Percentiles rank a stretch among this genome's conserved stretches.
These are phyloP conservation scores for Vaccinium macrocarpon DNA, from an alignment of 148 eudicot species.

Conservation along the genomic window DNA sequence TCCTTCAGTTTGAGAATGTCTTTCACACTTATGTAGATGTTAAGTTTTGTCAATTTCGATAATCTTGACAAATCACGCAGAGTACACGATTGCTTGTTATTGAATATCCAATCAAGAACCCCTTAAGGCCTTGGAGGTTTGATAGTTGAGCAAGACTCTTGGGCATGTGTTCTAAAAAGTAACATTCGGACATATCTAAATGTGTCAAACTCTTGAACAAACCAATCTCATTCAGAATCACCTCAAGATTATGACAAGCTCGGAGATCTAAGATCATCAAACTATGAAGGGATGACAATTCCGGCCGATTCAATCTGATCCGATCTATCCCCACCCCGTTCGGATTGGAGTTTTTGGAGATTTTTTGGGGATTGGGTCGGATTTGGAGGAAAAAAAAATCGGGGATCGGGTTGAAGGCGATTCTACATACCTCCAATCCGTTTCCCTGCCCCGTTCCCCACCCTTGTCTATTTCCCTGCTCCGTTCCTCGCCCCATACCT, in stretches of 20 bases:
- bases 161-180: constrained; percentile 33
- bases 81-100: constrained; percentile 19
- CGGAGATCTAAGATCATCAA: constrained; percentile 42
- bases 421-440: too few species aligned
- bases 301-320: too few species aligned
- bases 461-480: too few species aligned
- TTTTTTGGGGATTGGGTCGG: too few species aligned
- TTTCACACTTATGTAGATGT: constrained; percentile 28
- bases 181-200: constrained; percentile 24
- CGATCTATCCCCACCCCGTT: too few species aligned
- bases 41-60: constrained; percentile 29
- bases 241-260: constrained; percentile 15
- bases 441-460: too few species aligned
- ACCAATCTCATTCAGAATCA: constrained; percentile 30
- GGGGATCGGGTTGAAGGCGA: too few species aligned
- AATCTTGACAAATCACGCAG: constrained; percentile 29
- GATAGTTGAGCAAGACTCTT: constrained; percentile 28
- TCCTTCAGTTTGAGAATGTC: constrained; percentile 11
- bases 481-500: too few species aligned
- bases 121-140: constrained; percentile 41
- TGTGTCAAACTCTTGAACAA: constrained; percentile 41
- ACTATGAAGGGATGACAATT: too few species aligned
- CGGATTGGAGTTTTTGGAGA: too few species aligned
- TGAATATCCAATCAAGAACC: constrained; percentile 36
- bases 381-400: too few species aligned